Conservation (phyloP, 495 filamentous ascomycete species). For the Hypoxylon rickii region DNA sequence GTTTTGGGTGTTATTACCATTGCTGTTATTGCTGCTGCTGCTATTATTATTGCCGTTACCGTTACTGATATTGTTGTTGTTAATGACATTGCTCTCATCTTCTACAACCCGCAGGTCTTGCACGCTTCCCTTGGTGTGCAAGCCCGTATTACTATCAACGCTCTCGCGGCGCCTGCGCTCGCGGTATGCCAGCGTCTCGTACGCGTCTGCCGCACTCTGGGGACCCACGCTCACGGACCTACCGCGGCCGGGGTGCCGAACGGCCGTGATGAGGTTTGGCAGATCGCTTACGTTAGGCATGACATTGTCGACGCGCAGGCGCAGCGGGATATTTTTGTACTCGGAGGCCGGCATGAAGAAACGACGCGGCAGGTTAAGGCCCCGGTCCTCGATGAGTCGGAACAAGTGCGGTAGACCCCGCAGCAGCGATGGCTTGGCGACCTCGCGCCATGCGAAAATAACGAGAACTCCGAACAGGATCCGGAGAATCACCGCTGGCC, state of each 20-base stretch:
- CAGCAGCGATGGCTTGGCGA: constrained; percentile 82
- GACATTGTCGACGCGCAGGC: constrained; percentile 81
- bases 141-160: constrained; percentile 43
- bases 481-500: constrained; percentile 62
- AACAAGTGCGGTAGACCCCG: constrained; percentile 81
- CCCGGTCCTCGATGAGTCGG: constrained; percentile 77
- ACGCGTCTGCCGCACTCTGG: constrained; percentile 93
- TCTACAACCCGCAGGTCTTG: constrained; percentile 18
- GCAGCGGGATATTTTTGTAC: constrained; percentile 81
- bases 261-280: constrained; percentile 73
- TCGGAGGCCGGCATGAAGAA: constrained; percentile 91
- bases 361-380: constrained; percentile 76
- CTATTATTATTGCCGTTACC: constrained; percentile 4
- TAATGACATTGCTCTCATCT: constrained; percentile 5
- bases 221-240: constrained; percentile 90
- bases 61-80: not conserved
- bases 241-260: constrained; percentile 72
- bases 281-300: constrained; percentile 84
- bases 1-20: not conserved
- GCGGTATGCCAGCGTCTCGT: constrained; percentile 92
- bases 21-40: not conserved
- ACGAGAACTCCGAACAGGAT: constrained; percentile 78
- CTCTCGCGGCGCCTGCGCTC: constrained; percentile 82
- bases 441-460: constrained; percentile 86
- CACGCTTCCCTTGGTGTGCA: constrained; percentile 19